A percentile compares a stretch with the other conserved stretches of the same genome.
Evolutionary conservation across 2,329 filamentous ascomycete species (phyloP).

Genomic region (Alternaria sp.): DNA sequence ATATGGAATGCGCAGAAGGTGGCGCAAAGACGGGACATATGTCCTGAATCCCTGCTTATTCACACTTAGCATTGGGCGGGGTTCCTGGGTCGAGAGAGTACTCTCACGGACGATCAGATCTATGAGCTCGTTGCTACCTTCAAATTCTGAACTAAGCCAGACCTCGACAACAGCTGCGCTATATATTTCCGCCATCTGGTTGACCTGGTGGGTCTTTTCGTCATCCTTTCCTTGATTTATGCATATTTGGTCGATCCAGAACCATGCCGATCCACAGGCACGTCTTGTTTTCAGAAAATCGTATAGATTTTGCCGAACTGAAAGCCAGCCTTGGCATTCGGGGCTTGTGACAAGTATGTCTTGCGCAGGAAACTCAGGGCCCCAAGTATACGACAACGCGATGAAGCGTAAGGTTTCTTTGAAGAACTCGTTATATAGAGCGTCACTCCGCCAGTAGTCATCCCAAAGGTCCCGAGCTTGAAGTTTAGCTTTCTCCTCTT

Average conservation of each 20-base stretch:
- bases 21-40: accelerated
- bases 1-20: background rate
- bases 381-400: background rate
- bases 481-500: background rate
- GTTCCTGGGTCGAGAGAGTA: accelerated
- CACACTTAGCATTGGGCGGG: accelerated
- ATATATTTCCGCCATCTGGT: background rate
- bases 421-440: accelerated
- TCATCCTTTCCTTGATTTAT: background rate
- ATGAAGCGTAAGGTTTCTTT: background rate
- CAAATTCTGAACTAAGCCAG: background rate
- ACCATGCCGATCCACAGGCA: accelerated
- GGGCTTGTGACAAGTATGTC: background rate
- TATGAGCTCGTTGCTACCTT: background rate
- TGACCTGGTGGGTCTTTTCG: background rate
- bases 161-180: background rate
- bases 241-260: background rate
- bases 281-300: background rate
- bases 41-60: background rate
- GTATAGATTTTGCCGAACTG: background rate
- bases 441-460: no score
- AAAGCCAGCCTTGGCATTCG: background rate
- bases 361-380: background rate
- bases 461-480: accelerated
- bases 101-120: background rate